phyloP scores from a whole-genome alignment of 2,329 filamentous ascomycete species.

The Microascus cirrosus region DNA sequence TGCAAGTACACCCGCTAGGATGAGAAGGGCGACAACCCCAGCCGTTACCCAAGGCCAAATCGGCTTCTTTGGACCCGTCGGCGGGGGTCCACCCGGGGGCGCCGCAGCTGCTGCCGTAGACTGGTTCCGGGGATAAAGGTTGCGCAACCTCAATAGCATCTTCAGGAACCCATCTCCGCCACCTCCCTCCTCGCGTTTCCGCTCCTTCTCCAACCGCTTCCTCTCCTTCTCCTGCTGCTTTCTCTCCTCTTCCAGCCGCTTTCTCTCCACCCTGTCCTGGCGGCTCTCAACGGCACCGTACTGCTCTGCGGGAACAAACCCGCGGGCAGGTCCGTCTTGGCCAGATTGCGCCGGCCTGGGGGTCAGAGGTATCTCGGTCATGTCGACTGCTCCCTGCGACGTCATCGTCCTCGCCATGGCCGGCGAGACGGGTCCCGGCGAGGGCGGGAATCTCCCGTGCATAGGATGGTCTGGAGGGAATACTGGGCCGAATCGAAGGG shows the following conservation, averaged over 20 bases:
- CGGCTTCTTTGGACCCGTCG: slow-evolving; percentile 40
- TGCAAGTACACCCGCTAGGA: slow-evolving; percentile 38
- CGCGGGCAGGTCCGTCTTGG: slow-evolving; percentile 21
- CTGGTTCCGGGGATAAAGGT: neutral
- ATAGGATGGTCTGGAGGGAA: slow-evolving; percentile 43
- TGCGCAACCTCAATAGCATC: neutral
- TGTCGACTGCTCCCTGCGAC: slow-evolving; percentile 46
- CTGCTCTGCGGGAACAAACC: slow-evolving; percentile 33
- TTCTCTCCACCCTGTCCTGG: slow-evolving; percentile 34
- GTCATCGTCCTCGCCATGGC: slow-evolving; percentile 51
- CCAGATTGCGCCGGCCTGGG: slow-evolving; percentile 26
- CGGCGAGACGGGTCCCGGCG: slow-evolving; percentile 52
- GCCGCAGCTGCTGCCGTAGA: neutral
- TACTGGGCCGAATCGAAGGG: slow-evolving; percentile 43
- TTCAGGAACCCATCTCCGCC: slow-evolving; percentile 32
- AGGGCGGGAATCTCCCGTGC: slow-evolving; percentile 36
- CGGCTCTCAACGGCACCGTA: slow-evolving; percentile 26
- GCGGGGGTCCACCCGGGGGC: too few relatives aligned
- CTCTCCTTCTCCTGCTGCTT: slow-evolving; percentile 57
- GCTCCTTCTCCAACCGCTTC: slow-evolving; percentile 8
- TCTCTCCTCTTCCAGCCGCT: slow-evolving; percentile 17
- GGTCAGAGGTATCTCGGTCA: slow-evolving; percentile 48
- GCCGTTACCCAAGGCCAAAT: slow-evolving; percentile 48
- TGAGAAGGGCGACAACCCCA: slow-evolving; percentile 45
- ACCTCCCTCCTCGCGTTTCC: neutral